Base-by-base conservation (phyloP, 805 yeast genomes). In the Wickerhamiella sergipiensis region DNA sequence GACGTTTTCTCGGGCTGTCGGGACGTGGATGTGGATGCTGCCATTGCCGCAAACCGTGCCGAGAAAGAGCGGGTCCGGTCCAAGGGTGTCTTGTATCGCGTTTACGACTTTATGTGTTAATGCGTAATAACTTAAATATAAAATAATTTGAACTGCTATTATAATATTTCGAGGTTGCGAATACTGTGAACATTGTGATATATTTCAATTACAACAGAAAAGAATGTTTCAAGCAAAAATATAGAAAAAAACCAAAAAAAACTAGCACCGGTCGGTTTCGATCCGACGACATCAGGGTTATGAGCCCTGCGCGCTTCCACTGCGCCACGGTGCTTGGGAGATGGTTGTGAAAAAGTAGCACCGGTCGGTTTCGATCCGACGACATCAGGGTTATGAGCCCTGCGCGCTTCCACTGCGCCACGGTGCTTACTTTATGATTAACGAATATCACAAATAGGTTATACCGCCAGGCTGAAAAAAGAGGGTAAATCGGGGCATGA, bases 311-410 rank as follows among this genome's bases (percentile, higher is more conserved):
- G 86, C 88, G 88, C 88, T 82, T 81, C 88, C 89, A 53, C 72
- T 68, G 71, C 71, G 71, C 71, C 71, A 67, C 67, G 61, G 60
- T 70, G 70, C 70, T 18, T 18, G n/a, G 22, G 23, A 9, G 43
- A 33, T n/a, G 58, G 49, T 45, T 44, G 49, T 50, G 22, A 45
- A 40, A 53, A 53, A 61, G 23, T 81, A 82, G 87, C 88, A 83
- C 77, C 79, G 84, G 83, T 75, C 71, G 83, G 89, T 83, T 81
- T 82, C 88, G 89, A 82, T 82, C 89, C 85, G 71, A 76, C 84
- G 88, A 80, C 88, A 78, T 82, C 87, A 81, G 88, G 87, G 89
- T 82, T 82, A 82, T 82, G 89, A 82, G 89, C 89, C 88, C 88
- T 79, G 87, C 87, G 86, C 88, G 88, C 88, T 82, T 81, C 88